Conservation (phyloP, 2,329 filamentous ascomycete genomes). For the Sarocladium oryzae region DNA sequence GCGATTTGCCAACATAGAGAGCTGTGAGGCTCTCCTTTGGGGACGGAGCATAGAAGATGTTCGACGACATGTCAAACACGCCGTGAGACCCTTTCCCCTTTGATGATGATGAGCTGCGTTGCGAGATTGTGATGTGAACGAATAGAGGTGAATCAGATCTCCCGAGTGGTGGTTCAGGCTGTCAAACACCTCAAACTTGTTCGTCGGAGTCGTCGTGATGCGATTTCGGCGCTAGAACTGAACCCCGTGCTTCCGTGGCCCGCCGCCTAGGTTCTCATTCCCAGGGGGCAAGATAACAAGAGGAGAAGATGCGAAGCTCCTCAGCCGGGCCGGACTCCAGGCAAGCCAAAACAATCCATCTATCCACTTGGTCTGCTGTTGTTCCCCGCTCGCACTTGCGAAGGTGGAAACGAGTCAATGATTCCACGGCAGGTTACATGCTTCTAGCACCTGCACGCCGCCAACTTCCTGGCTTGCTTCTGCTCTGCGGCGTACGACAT, state of each 20-base stretch:
- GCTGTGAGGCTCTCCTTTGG: conserved; percentile 17
- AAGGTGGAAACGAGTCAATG: neutral
- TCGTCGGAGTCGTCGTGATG: no score
- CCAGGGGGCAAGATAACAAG: neutral
- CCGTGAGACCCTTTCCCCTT: neutral
- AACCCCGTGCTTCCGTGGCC: neutral
- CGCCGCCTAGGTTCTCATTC: neutral
- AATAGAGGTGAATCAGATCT: no score
- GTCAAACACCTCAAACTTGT: no score
- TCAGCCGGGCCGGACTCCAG: no score
- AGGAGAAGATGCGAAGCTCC: no score
- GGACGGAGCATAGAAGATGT: conserved; percentile 18
- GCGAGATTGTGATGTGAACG: no score
- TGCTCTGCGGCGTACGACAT: no score
- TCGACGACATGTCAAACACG: conserved; percentile 16
- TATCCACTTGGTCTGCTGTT: neutral
- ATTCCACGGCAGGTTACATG: neutral
- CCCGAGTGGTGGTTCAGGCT: no score
- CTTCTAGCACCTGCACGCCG: neutral
- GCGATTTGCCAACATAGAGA: conserved; percentile 45
- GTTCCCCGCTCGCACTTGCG: neutral
- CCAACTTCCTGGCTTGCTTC: no score
- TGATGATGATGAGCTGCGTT: neutral
- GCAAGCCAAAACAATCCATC: neutral
- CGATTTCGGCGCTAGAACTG: neutral